phyloP scores from a whole-genome alignment of 148 eudicot genomes.

The Vaccinium corymbosum region DNA sequence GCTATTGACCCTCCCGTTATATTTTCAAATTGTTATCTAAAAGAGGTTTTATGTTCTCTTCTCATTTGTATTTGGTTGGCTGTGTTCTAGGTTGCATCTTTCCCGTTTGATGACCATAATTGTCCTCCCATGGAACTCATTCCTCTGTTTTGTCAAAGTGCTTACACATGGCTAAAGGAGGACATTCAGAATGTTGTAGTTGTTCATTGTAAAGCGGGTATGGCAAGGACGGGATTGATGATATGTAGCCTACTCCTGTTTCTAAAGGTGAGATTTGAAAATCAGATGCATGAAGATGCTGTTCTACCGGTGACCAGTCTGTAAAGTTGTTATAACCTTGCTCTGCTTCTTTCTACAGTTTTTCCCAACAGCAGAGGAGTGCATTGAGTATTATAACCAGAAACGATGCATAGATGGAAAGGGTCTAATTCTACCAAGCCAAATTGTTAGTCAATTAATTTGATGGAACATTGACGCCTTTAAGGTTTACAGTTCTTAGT shows the following conservation, averaged over 20 bases:
- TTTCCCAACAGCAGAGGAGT: conserved; percentile 82
- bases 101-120: conserved; percentile 97
- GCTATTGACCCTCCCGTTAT: not conserved
- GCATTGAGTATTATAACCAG: conserved; percentile 82
- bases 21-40: not conserved
- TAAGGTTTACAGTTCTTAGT: not conserved
- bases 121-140: conserved; percentile 90
- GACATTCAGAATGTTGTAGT: conserved; percentile 86
- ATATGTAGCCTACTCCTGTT: conserved; percentile 84
- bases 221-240: conserved; percentile 95
- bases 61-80: conserved; percentile 16
- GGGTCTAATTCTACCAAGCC: conserved; percentile 89
- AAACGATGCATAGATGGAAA: conserved; percentile 88
- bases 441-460: conserved; percentile 65
- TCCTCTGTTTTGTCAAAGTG: conserved; percentile 80
- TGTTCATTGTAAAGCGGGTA: conserved; percentile 95
- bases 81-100: conserved; percentile 73
- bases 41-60: conserved; percentile 3
- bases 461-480: not conserved
- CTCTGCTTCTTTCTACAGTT: conserved; percentile 49
- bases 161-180: conserved; percentile 83
- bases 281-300: conserved; percentile 6
- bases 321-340: conserved; percentile 4
- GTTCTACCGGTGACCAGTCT: conserved; percentile 5
- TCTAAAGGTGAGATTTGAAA: conserved; percentile 53